Conservation (phyloP, 108 stramenopile genomes). For the Skeletonema tropicum region DNA sequence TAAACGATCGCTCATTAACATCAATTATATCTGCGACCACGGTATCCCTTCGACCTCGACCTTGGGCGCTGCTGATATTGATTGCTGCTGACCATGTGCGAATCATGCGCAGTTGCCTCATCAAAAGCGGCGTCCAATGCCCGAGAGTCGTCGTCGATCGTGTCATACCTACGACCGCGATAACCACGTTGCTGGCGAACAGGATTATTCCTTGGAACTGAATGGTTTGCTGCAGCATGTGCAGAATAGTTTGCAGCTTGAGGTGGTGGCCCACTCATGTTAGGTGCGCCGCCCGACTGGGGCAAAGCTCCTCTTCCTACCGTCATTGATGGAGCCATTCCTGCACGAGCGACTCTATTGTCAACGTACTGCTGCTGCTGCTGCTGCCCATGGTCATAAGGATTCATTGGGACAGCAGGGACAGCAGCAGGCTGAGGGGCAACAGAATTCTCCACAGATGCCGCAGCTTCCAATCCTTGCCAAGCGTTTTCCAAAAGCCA, state of each 20-base stretch:
- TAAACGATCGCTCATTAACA: background rate
- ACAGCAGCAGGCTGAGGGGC: background rate
- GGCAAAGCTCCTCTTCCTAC: background rate
- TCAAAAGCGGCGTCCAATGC: background rate
- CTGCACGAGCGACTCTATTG: background rate
- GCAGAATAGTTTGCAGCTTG: background rate
- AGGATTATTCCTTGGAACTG: background rate
- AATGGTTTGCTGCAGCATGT: background rate
- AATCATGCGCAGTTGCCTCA: background rate
- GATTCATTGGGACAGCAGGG: background rate
- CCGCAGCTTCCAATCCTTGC: slow-evolving; percentile 47
- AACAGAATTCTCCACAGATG: background rate
- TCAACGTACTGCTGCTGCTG: slow-evolving; percentile 5
- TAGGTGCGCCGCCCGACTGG: background rate
- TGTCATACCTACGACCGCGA: slow-evolving; percentile 3
- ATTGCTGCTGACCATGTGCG: background rate
- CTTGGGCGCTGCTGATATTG: background rate
- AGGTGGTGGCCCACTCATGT: background rate
- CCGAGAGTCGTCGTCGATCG: background rate
- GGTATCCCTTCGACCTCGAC: background rate
- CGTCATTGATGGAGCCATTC: background rate
- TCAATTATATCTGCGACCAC: background rate
- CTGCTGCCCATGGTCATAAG: background rate
- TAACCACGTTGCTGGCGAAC: background rate
- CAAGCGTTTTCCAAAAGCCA: slow-evolving; percentile 69